Conservation (phyloP, 2,329 filamentous ascomycete genomes). For the Akanthomyces dipterigenus region DNA sequence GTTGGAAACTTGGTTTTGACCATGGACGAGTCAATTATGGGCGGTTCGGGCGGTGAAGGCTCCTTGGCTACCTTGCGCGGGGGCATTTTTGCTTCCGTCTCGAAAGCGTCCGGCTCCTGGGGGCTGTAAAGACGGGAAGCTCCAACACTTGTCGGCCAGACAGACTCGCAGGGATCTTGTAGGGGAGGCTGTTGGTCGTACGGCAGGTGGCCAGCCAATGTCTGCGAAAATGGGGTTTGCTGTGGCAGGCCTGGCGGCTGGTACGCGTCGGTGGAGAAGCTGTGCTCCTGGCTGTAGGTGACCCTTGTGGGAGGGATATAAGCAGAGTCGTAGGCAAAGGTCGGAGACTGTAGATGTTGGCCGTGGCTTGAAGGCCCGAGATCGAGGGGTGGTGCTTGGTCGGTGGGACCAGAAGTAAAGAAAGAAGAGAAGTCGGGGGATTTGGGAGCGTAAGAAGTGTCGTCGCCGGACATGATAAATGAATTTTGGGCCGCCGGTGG, state of each 20-base stretch:
- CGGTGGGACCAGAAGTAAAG: slow-evolving; percentile 35
- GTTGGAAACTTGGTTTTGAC: slow-evolving; percentile 96
- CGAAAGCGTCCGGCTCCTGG: neutral
- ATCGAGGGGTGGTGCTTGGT: slow-evolving; percentile 27
- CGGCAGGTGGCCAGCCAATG: neutral
- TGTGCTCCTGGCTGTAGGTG: slow-evolving; percentile 3
- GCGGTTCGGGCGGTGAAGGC: slow-evolving; percentile 27
- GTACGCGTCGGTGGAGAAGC: neutral
- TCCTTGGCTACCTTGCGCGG: slow-evolving; percentile 23
- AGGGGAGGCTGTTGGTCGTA: neutral
- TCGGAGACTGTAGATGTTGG: slow-evolving; percentile 21
- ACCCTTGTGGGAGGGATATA: slow-evolving; percentile 4
- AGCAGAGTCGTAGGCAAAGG: slow-evolving; percentile 1
- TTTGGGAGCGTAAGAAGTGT: slow-evolving; percentile 48
- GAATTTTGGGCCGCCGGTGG: slow-evolving; percentile 4
- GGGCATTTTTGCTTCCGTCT: slow-evolving; percentile 26
- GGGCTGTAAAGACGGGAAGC: neutral
- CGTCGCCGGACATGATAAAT: slow-evolving; percentile 40
- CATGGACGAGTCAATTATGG: slow-evolving; percentile 54
- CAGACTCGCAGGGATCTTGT: slow-evolving; percentile 2
- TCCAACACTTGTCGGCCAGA: slow-evolving; percentile 2
- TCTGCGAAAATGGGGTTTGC: slow-evolving; percentile 7
- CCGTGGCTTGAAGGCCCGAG: slow-evolving; percentile 16
- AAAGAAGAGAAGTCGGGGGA: slow-evolving; percentile 54
- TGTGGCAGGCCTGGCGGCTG: slow-evolving; percentile 14